Conservation (phyloP, 148 eudicot species). For the Silene conica region DNA sequence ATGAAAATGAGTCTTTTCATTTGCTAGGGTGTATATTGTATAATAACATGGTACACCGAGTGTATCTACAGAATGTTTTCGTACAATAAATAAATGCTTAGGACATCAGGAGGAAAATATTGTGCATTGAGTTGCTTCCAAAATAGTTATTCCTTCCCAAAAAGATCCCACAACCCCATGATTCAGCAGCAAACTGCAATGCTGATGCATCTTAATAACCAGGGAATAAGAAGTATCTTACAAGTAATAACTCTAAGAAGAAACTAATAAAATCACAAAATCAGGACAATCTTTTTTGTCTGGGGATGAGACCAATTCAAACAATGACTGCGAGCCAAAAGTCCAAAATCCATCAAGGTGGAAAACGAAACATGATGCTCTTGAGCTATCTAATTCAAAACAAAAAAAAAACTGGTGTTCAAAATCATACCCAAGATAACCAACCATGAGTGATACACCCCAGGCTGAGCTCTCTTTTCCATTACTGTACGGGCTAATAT, state of each 20-base stretch:
- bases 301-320: background rate
- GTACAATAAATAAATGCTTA: too few relatives aligned
- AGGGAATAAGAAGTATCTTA: background rate
- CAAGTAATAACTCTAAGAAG: background rate
- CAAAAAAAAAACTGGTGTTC: conserved; percentile 2
- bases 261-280: background rate
- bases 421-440: conserved; percentile 84
- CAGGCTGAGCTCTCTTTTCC: conserved; percentile 90
- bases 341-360: background rate
- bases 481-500: conserved; percentile 64
- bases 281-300: background rate
- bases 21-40: background rate
- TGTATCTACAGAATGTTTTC: too few relatives aligned
- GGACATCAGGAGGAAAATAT: background rate
- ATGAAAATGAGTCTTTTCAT: too few relatives aligned
- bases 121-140: background rate
- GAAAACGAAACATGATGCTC: background rate
- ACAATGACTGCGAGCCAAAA: background rate
- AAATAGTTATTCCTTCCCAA: background rate
- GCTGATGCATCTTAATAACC: background rate
- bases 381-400: background rate
- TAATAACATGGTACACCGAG: too few relatives aligned
- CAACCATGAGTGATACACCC: conserved; percentile 97
- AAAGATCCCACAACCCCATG: background rate
- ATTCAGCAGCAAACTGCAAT: background rate